Percentiles rank a stretch among this genome's conserved stretches.
These are phyloP conservation scores for Halophytophthora batemanensis DNA, from an alignment of 352 stramenopile genomes.

Conservation along the genomic window DNA sequence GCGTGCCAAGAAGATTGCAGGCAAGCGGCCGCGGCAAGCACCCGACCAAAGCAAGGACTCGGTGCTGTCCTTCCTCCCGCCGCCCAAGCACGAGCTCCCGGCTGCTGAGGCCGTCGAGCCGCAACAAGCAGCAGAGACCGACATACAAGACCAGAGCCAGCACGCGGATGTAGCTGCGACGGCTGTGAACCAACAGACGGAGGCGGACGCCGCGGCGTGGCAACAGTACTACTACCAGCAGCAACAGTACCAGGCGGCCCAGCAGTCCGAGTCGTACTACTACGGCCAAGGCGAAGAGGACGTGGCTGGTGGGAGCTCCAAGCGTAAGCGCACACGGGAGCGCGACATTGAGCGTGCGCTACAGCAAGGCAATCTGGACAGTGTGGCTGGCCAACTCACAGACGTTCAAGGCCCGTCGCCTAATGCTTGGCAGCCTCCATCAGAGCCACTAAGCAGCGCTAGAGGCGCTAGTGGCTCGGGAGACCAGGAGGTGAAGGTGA, in stretches of 20 bases:
- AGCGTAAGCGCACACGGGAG: slow-evolving; percentile 53
- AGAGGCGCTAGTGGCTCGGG: slow-evolving; percentile 6
- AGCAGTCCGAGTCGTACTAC: slow-evolving; percentile 19
- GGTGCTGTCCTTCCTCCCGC: slow-evolving; percentile 56
- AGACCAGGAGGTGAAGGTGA: slow-evolving; percentile 48
- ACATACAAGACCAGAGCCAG: slow-evolving; percentile 2
- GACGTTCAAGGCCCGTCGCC: slow-evolving; percentile 54
- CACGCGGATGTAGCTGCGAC: slow-evolving; percentile 6
- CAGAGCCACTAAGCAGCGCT: slow-evolving; percentile 18
- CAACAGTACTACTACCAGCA: slow-evolving; percentile 40
- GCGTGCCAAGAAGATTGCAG: slow-evolving; percentile 32
- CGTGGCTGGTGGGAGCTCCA: slow-evolving; percentile 30
- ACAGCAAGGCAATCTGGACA: slow-evolving; percentile 64
- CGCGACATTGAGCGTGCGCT: slow-evolving; percentile 68
- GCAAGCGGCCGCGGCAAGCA: slow-evolving; percentile 25
- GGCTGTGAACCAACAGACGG: slow-evolving; percentile 8
- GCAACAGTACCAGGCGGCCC: slow-evolving; percentile 25
- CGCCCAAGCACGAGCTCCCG: slow-evolving; percentile 46
- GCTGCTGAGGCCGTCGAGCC: slow-evolving; percentile 12
- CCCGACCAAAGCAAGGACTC: slow-evolving; percentile 6
- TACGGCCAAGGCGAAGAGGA: slow-evolving; percentile 35
- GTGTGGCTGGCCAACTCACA: slow-evolving; percentile 54
- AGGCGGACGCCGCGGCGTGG: slow-evolving; percentile 26
- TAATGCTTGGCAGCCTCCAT: slow-evolving; percentile 52
- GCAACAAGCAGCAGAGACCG: background rate